Percentiles rank a stretch among this genome's conserved stretches.
phyloP scores from a whole-genome alignment of 805 yeast species.

The Cephaloascus fragrans region DNA sequence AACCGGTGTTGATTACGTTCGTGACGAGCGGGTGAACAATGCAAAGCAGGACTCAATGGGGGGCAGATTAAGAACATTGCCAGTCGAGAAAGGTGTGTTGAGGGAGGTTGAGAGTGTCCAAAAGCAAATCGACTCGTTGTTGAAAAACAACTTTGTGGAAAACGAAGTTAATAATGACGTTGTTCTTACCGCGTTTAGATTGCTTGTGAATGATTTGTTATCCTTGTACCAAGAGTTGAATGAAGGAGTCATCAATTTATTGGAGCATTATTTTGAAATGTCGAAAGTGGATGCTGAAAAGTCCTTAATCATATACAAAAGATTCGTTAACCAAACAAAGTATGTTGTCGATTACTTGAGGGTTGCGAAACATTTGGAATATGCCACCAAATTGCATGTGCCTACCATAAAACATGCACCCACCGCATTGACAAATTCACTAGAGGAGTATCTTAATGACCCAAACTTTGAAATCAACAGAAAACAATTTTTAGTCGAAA shows the following conservation, averaged over 20 bases:
- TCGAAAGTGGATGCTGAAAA: constrained; percentile 77
- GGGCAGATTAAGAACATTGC: constrained; percentile 52
- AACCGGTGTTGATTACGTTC: constrained; percentile 66
- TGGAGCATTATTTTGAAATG: constrained; percentile 94
- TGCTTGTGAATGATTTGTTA: constrained; percentile 83
- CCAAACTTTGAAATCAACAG: constrained; percentile 76
- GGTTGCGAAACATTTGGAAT: constrained; percentile 81
- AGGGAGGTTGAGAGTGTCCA: constrained; percentile 83
- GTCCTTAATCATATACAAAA: constrained; percentile 75
- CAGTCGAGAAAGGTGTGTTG: constrained; percentile 71
- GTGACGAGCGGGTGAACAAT: constrained; percentile 48
- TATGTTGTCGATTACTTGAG: constrained; percentile 82
- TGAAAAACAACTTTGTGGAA: constrained; percentile 69
- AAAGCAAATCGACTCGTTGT: constrained; percentile 64
- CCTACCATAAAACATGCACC: constrained; percentile 98
- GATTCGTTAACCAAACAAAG: constrained; percentile 76
- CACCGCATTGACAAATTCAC: constrained; percentile 76
- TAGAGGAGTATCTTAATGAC: constrained; percentile 84
- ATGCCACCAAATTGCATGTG: constrained; percentile 79
- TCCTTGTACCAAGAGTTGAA: constrained; percentile 82
- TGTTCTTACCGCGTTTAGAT: constrained; percentile 71
- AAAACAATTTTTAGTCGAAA: constrained; percentile 66
- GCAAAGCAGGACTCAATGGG: constrained; percentile 32
- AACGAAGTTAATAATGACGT: constrained; percentile 80
- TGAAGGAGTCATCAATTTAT: constrained; percentile 89